A percentile compares a stretch with the other conserved stretches of the same genome.
These are phyloP conservation scores for Abelmoschus esculentus DNA, from an alignment of 345 rosid species.

Conservation along the genomic window DNA sequence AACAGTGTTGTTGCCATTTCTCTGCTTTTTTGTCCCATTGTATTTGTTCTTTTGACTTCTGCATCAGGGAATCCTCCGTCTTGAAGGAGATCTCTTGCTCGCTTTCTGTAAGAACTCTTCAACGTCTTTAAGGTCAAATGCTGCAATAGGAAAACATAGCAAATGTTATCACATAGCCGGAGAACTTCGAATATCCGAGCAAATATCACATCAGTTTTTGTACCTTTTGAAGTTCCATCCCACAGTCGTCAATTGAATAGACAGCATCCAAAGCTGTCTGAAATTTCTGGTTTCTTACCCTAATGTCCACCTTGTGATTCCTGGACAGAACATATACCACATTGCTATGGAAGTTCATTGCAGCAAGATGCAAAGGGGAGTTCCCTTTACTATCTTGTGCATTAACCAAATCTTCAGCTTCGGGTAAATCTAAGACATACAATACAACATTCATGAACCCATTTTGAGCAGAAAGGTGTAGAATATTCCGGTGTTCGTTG, in stretches of 20 bases:
- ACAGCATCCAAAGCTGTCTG: background rate
- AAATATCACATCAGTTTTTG: background rate
- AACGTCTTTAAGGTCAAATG: constrained; percentile 9
- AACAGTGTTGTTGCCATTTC: constrained; percentile 7
- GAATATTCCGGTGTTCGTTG: background rate
- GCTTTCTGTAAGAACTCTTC: background rate
- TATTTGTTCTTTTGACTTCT: background rate
- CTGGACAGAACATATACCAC: background rate
- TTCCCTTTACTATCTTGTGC: background rate
- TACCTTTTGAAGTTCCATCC: constrained; percentile 11
- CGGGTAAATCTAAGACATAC: background rate
- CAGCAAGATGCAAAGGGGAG: constrained; percentile 6
- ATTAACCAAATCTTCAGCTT: constrained; percentile 10
- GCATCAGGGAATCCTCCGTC: background rate
- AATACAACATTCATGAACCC: background rate
- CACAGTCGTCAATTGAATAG: background rate
- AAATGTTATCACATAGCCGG: background rate
- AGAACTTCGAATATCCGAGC: background rate
- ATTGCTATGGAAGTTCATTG: constrained; percentile 5
- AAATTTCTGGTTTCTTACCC: background rate
- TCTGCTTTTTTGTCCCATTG: background rate
- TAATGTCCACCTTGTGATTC: constrained; percentile 1
- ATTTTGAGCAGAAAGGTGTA: background rate
- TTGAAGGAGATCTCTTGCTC: background rate
- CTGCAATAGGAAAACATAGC: background rate